phyloP scores from a whole-genome alignment of 306 rosid species.

The Medicago truncatula region MtrunA17r5.0-ANR NC_053043.1:7320001-7320500 shows the following conservation, averaged over 20 bases:
- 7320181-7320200: too few species aligned
- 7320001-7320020: neutral
- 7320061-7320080: constrained; percentile 29
- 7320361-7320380: constrained; percentile 86
- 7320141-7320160: too few species aligned
- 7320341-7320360: constrained; percentile 86
- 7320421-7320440: constrained; percentile 80
- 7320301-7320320: constrained; percentile 75
- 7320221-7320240: neutral
- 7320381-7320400: constrained; percentile 81
- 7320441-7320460: constrained; percentile 80
- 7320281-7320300: constrained; percentile 78
- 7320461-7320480: constrained; percentile 82
- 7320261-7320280: constrained; percentile 90
- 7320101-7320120: neutral
- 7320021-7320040: neutral
- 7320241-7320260: constrained; percentile 55
- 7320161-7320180: too few species aligned
- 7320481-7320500: constrained; percentile 81
- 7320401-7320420: constrained; percentile 72
- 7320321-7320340: constrained; percentile 80
- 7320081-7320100: constrained; percentile 12
- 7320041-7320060: constrained; percentile 32
- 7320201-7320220: neutral
- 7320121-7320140: too few species aligned